Conservation (phyloP, 495 filamentous ascomycete genomes). For the Cercophora newfieldiana region DNA sequence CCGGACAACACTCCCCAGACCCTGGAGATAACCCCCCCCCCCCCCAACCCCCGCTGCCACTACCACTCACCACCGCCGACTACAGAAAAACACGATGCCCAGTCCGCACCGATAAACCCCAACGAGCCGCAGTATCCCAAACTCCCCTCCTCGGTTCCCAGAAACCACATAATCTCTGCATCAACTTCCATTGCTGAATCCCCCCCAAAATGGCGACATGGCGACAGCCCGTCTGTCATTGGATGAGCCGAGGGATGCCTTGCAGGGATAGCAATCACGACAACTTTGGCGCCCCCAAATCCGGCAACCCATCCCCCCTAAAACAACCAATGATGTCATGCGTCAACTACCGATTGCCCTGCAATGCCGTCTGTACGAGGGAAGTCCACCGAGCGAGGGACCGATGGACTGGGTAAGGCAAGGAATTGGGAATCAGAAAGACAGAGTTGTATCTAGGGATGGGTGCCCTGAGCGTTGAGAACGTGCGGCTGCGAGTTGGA, state of each 20-base stretch:
- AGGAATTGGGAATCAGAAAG: no score
- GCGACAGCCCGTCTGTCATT: conserved; percentile 10
- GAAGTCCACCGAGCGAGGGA: no score
- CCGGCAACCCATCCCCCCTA: no score
- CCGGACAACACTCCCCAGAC: not conserved
- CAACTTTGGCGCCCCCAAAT: not conserved
- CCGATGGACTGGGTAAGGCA: no score
- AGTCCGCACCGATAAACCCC: not conserved
- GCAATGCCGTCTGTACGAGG: no score
- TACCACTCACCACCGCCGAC: not conserved
- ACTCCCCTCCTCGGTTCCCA: not conserved
- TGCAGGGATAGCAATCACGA: not conserved
- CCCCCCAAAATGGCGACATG: conserved; percentile 26
- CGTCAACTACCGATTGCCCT: no score
- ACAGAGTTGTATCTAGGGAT: no score
- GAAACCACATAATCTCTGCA: not conserved
- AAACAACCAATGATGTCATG: not conserved
- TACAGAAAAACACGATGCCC: not conserved
- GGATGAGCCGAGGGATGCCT: conserved; percentile 2
- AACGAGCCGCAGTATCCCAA: not conserved
- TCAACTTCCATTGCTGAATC: conserved; percentile 16
- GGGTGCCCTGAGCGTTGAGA: no score
- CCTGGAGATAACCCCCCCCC: not conserved
- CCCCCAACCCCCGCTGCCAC: not conserved
- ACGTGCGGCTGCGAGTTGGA: no score